Conservation (phyloP, 306 rosid species). For the Lathyrus sativus region DNA sequence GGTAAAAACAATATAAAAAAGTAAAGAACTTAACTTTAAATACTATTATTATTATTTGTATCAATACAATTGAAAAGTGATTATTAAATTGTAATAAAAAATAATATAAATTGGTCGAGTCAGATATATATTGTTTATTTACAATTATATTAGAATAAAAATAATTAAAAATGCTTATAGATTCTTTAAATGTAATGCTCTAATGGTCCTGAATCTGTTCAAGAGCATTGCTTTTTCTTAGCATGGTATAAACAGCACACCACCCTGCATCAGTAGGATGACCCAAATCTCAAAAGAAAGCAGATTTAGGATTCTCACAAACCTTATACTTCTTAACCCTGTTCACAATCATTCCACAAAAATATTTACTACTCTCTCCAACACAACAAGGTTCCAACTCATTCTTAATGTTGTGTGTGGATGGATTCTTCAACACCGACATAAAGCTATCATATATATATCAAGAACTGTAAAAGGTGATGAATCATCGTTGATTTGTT, state of each 20-base stretch:
- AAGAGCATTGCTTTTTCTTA: conserved; percentile 38
- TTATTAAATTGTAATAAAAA: too few species aligned
- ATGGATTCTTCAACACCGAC: conserved; percentile 51
- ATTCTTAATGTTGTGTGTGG: conserved; percentile 45
- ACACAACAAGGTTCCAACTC: conserved; percentile 73
- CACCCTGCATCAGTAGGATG: conserved; percentile 90
- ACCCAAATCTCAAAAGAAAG: conserved; percentile 84
- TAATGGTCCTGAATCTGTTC: conserved; percentile 34
- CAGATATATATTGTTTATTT: too few species aligned
- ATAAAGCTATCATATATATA: conserved; percentile 67
- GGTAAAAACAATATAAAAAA: too few species aligned
- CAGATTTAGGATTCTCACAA: conserved; percentile 57
- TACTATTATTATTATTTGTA: too few species aligned
- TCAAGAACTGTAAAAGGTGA: conserved; percentile 48
- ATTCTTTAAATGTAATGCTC: too few species aligned
- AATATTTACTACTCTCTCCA: conserved; percentile 52
- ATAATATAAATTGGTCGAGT: too few species aligned
- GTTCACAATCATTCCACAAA: conserved; percentile 61
- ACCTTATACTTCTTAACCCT: conserved; percentile 60
- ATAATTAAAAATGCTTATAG: too few species aligned
- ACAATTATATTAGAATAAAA: too few species aligned
- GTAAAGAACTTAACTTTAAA: too few species aligned
- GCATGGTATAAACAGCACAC: conserved; percentile 60
- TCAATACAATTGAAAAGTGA: too few species aligned
- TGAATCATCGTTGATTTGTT: conserved; percentile 30